Conservation (phyloP, 2,329 filamentous ascomycete genomes). For the Aspergillus tamarii region DNA sequence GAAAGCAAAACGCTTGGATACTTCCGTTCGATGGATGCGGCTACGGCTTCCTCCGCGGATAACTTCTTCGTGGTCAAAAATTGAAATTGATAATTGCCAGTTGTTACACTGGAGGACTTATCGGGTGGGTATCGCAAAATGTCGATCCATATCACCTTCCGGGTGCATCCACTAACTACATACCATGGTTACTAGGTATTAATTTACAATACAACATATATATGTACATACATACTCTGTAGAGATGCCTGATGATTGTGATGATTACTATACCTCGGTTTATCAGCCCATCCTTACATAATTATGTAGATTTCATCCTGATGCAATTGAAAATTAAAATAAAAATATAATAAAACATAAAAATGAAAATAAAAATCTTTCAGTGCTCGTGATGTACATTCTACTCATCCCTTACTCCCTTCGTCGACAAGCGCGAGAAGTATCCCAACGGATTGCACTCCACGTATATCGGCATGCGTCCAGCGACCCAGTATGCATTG, state of each 20-base stretch:
- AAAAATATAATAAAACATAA: background rate
- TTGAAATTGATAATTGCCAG: background rate
- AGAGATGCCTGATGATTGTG: background rate
- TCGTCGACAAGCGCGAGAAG: background rate
- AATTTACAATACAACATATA: background rate
- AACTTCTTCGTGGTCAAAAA: background rate
- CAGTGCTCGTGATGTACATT: background rate
- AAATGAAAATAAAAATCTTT: background rate
- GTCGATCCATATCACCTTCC: constrained; percentile 3
- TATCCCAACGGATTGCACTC: background rate
- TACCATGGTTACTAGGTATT: background rate
- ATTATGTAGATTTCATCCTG: background rate
- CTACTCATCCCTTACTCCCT: background rate
- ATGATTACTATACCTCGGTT: constrained; percentile 5
- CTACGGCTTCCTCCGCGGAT: background rate
- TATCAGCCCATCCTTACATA: constrained; percentile 3
- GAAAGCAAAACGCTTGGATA: background rate
- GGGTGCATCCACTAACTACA: constrained; percentile 1
- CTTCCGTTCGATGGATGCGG: background rate
- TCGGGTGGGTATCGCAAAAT: background rate
- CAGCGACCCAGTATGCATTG: background rate
- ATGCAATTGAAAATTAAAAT: background rate
- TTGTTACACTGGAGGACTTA: background rate
- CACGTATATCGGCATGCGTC: constrained; percentile 1
- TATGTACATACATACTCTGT: background rate